These are phyloP conservation scores for Ichthyophthirius multifiliis DNA, from an alignment of 169 alveolate species.

Conservation along the genomic window DNA sequence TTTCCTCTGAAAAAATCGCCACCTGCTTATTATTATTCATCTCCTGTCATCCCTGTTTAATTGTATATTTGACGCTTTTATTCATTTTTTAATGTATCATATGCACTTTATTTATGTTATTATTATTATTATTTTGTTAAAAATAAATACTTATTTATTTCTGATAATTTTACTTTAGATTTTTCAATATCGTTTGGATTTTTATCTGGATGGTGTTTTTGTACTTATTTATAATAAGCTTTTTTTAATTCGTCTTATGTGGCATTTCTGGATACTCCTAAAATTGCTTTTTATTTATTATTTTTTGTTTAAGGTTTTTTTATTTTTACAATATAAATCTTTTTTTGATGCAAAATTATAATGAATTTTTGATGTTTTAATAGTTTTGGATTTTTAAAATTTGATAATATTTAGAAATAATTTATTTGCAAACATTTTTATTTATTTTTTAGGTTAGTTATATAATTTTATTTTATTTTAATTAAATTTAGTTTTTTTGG, in stretches of 20 bases:
- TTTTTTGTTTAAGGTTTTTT: too few relatives aligned
- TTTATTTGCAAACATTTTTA: too few relatives aligned
- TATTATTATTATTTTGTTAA: too few relatives aligned
- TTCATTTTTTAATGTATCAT: conserved; percentile 92
- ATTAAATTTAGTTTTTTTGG: too few relatives aligned
- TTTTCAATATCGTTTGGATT: conserved; percentile 75
- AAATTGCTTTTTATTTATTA: conserved; percentile 43
- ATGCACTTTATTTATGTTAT: conserved; percentile 91
- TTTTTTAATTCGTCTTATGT: conserved; percentile 86
- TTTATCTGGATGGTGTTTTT: conserved; percentile 93
- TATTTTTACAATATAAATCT: too few relatives aligned
- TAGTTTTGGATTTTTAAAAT: too few relatives aligned
- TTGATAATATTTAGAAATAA: too few relatives aligned
- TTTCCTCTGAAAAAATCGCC: conserved; percentile 39
- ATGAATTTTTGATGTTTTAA: too few relatives aligned
- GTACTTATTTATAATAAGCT: conserved; percentile 90
- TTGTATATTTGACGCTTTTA: conserved; percentile 87
- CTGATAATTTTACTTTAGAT: conserved; percentile 93
- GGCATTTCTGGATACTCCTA: conserved; percentile 90
- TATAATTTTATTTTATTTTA: too few relatives aligned
- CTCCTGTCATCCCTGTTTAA: conserved; percentile 88
- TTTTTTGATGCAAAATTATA: too few relatives aligned
- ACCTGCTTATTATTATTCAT: conserved; percentile 55
- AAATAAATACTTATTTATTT: conserved; percentile 84
- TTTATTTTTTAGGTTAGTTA: too few relatives aligned